Evolutionary conservation across 305 asterid genomes (phyloP).

Genomic region (Fraxinus ornus): DNA sequence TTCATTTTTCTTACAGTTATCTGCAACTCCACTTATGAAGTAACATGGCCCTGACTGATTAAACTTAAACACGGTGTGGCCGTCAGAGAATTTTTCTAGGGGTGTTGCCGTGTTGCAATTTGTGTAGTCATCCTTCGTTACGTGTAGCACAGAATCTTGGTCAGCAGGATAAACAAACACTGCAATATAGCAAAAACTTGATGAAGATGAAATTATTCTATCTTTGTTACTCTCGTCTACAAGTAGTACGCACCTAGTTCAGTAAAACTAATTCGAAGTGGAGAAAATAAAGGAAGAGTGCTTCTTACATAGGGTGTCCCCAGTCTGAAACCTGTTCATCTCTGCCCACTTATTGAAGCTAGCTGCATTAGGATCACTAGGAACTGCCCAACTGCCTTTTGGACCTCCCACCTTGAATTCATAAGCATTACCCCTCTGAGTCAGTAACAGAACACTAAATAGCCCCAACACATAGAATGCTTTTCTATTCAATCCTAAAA

Average conservation of each 20-base stretch:
- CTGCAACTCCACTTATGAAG: constrained; percentile 78
- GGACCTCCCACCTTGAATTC: constrained; percentile 75
- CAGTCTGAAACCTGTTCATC: constrained; percentile 55
- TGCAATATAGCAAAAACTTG: constrained; percentile 28
- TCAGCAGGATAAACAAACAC: constrained; percentile 60
- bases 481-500: constrained; percentile 15
- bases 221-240: neutral
- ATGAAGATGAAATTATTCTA: neutral
- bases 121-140: constrained; percentile 59
- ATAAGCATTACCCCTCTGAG: constrained; percentile 44
- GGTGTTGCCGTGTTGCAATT: constrained; percentile 62
- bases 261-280: neutral
- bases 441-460: constrained; percentile 36
- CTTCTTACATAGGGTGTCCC: constrained; percentile 60
- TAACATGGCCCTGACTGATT: constrained; percentile 71
- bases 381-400: constrained; percentile 57
- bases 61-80: constrained; percentile 53
- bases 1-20: constrained; percentile 69
- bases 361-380: constrained; percentile 53
- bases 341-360: constrained; percentile 69
- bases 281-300: neutral
- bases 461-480: constrained; percentile 28
- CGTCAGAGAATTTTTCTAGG: constrained; percentile 53
- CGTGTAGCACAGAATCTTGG: constrained; percentile 70
- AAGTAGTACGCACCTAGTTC: neutral